phyloP scores from a whole-genome alignment of 148 eudicot genomes.

The Rhododendron griersonianum region DNA sequence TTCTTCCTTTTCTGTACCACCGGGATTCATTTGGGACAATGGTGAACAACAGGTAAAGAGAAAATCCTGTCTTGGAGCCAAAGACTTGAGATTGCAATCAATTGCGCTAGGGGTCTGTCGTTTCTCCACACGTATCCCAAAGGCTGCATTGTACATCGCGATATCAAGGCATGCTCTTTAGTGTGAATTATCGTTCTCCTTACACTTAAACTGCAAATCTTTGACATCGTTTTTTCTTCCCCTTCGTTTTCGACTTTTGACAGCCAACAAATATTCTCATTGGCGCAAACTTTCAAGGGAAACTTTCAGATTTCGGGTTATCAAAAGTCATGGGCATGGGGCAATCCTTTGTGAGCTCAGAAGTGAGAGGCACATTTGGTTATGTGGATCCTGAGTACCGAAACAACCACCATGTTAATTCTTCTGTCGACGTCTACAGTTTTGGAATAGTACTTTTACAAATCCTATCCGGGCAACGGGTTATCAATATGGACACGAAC shows the following conservation, averaged over 20 bases:
- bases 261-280: conserved; percentile 56
- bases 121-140: conserved; percentile 50
- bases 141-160: conserved; percentile 53
- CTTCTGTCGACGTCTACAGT: conserved; percentile 48
- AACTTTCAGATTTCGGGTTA: conserved; percentile 46
- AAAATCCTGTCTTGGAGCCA: conserved; percentile 38
- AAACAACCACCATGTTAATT: conserved; percentile 36
- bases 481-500: conserved; percentile 34
- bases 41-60: conserved; percentile 27
- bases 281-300: conserved; percentile 31
- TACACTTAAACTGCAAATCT: not conserved
- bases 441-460: conserved; percentile 55
- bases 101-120: conserved; percentile 42
- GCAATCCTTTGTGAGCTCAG: conserved; percentile 49
- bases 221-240: not conserved
- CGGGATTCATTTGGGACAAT: not conserved
- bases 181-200: not conserved
- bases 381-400: conserved; percentile 59
- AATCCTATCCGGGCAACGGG: conserved; percentile 45
- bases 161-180: conserved; percentile 37
- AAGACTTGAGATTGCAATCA: conserved; percentile 45
- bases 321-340: conserved; percentile 40
- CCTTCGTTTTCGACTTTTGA: not conserved
- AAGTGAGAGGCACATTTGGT: conserved; percentile 58
- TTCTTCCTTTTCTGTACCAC: not conserved